Conservation (phyloP, 2,329 filamentous ascomycete genomes). For the Clonostachys sp. region DNA sequence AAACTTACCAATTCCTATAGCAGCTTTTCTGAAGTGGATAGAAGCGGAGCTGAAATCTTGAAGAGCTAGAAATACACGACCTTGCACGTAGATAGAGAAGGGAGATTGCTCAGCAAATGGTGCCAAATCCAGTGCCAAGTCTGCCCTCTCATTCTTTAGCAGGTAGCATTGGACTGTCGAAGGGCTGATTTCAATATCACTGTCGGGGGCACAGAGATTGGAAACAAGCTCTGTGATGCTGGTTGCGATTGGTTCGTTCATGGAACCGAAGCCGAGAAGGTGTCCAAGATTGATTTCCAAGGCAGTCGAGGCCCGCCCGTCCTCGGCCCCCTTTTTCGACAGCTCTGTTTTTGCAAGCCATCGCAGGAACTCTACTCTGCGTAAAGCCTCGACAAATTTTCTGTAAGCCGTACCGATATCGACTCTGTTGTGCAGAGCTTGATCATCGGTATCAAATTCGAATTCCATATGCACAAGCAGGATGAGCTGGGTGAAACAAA, state of each 20-base stretch:
- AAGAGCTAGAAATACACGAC: conserved; percentile 69
- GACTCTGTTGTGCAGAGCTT: conserved; percentile 54
- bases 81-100: conserved; percentile 79
- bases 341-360: conserved; percentile 63
- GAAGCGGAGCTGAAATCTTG: conserved; percentile 72
- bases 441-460: conserved; percentile 70
- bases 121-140: conserved; percentile 53
- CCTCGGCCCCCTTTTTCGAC: conserved; percentile 6
- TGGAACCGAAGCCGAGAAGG: conserved; percentile 46
- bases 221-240: conserved; percentile 64
- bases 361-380: conserved; percentile 67
- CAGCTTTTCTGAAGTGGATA: conserved; percentile 74
- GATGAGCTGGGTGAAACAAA: conserved; percentile 78
- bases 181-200: conserved; percentile 60
- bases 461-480: conserved; percentile 83
- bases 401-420: conserved; percentile 68
- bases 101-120: conserved; percentile 52
- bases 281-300: conserved; percentile 57
- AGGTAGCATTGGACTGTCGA: conserved; percentile 59
- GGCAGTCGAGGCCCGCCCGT: conserved; percentile 30
- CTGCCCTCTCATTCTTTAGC: conserved; percentile 53
- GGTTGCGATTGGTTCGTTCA: conserved; percentile 46
- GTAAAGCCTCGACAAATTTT: conserved; percentile 65
- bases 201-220: conserved; percentile 60
- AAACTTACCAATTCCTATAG: conserved; percentile 72